These are phyloP conservation scores for Hypoxylon perforatum DNA, from an alignment of 495 filamentous ascomycete species.

Conservation along the genomic window DNA sequence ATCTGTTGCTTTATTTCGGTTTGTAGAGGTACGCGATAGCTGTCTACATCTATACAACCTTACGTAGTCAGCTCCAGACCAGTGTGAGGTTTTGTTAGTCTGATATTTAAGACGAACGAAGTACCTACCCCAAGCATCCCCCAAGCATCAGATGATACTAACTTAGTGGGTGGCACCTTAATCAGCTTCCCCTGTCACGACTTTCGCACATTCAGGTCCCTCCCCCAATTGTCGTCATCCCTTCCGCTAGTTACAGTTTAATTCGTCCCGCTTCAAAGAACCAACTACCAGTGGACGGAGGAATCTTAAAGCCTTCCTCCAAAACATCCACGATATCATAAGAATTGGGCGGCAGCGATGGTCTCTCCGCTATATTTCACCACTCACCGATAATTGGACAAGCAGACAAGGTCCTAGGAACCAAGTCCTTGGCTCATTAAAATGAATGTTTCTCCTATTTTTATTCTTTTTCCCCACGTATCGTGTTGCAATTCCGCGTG, in stretches of 20 bases:
- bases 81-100: no score
- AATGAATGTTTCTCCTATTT: conserved; percentile 40
- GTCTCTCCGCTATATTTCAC: conserved; percentile 3
- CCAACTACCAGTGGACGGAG: no score
- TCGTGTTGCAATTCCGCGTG: conserved; percentile 22
- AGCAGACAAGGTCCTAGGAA: conserved; percentile 14
- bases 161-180: no score
- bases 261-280: background rate
- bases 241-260: background rate
- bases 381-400: conserved; percentile 37
- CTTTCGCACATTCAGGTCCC: background rate
- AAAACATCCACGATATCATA: background rate
- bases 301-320: no score
- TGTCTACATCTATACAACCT: no score
- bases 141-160: no score
- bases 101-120: no score
- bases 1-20: no score
- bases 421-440: conserved; percentile 36
- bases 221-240: background rate
- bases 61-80: no score
- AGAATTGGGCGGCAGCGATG: background rate
- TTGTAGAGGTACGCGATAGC: no score
- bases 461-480: conserved; percentile 35
- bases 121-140: no score
- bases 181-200: background rate